Percentiles rank a stretch among this genome's conserved stretches.
phyloP scores from a whole-genome alignment of 2,329 filamentous ascomycete species.

The Hypoxylon sp. region DNA sequence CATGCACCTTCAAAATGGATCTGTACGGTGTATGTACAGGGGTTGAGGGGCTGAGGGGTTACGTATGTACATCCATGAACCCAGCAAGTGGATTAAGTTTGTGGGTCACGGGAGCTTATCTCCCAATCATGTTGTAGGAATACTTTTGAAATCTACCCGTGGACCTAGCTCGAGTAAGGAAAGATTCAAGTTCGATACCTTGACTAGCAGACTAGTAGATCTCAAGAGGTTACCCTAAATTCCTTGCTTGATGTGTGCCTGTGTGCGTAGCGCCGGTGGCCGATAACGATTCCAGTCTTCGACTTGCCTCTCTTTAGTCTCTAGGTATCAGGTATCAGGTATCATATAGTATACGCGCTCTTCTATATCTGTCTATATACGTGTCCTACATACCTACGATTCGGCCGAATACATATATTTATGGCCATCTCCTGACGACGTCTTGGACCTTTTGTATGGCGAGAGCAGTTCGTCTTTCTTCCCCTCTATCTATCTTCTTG shows the following conservation, averaged over 20 bases:
- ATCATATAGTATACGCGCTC: background rate
- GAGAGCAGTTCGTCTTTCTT: conserved; percentile 27
- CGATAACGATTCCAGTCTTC: background rate
- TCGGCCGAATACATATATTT: conserved; percentile 4
- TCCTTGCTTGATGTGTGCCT: conserved; percentile 9
- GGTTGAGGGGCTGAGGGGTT: background rate
- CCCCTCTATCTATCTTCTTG: conserved; percentile 11
- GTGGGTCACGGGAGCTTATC: conserved; percentile 31
- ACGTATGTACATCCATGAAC: conserved; percentile 4
- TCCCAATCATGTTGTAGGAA: conserved; percentile 24
- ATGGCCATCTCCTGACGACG: background rate
- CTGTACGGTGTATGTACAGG: background rate
- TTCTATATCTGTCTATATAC: background rate
- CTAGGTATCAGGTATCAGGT: background rate
- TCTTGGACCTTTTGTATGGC: conserved; percentile 20
- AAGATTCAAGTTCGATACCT: background rate
- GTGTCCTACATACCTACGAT: background rate
- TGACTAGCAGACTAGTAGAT: conserved; percentile 4
- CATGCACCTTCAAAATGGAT: background rate
- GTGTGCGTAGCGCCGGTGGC: background rate
- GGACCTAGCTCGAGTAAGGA: conserved; percentile 1
- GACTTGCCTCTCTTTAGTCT: conserved; percentile 21
- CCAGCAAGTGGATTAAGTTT: conserved; percentile 3
- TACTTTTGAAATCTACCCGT: background rate
- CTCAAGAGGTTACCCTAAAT: conserved; percentile 8